These are phyloP conservation scores for Cyclanthera cordifolia DNA, from an alignment of 306 rosid genomes.

Conservation along the genomic window DNA sequence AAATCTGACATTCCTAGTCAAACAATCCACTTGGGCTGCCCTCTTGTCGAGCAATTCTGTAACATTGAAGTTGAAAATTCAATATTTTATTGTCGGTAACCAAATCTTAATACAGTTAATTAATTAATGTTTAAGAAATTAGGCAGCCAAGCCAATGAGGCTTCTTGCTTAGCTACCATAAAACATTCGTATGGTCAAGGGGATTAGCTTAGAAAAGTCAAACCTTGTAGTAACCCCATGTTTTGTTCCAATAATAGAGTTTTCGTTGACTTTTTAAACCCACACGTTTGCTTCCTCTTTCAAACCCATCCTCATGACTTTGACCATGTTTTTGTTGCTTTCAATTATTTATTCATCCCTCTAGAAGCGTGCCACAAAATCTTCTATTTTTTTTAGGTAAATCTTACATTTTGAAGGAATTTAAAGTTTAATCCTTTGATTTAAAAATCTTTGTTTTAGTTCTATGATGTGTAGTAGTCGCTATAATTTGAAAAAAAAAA, in stretches of 20 bases:
- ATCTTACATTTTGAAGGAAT: too few relatives aligned
- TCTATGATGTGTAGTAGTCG: too few relatives aligned
- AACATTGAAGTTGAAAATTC: background rate
- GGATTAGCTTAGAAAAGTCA: background rate
- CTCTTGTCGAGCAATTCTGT: background rate
- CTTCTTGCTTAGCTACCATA: too few relatives aligned
- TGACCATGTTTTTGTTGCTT: background rate
- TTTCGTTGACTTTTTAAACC: background rate
- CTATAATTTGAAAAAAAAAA: too few relatives aligned
- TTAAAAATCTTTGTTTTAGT: too few relatives aligned
- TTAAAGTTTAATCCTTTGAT: too few relatives aligned
- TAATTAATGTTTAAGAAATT: background rate
- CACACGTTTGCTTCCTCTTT: background rate
- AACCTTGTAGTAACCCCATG: background rate
- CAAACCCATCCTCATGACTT: background rate
- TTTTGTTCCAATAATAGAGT: background rate
- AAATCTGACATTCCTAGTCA: background rate
- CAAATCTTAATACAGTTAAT: background rate
- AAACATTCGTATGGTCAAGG: background rate
- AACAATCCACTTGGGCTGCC: background rate
- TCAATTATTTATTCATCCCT: background rate
- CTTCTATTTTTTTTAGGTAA: too few relatives aligned
- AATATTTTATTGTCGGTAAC: background rate
- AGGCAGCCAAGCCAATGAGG: background rate
- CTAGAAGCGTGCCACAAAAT: background rate